Evolutionary conservation across 805 yeast species (phyloP).

Genomic region (Suhomyces faveliae): DNA sequence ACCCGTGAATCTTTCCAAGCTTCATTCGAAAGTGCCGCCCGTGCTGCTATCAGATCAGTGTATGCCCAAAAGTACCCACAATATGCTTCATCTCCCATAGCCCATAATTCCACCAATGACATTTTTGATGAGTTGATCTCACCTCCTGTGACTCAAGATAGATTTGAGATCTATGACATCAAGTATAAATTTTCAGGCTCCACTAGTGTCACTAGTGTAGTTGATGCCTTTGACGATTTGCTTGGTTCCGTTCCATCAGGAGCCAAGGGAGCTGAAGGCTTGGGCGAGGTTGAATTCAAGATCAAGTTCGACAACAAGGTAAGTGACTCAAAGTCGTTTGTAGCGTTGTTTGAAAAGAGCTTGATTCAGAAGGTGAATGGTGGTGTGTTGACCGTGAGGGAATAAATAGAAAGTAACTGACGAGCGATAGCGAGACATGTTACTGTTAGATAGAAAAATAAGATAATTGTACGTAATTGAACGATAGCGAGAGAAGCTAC

Average conservation of each 20-base stretch:
- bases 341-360: slow-evolving; percentile 31
- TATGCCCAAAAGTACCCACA: slow-evolving; percentile 38
- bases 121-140: slow-evolving; percentile 39
- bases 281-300: slow-evolving; percentile 33
- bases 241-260: slow-evolving; percentile 24
- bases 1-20: slow-evolving; percentile 26
- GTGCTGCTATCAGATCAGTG: slow-evolving; percentile 26
- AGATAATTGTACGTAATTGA: too few species aligned
- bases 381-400: slow-evolving; percentile 3
- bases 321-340: slow-evolving; percentile 37
- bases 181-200: slow-evolving; percentile 24
- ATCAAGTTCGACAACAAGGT: slow-evolving; percentile 32
- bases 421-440: too few species aligned
- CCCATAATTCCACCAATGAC: slow-evolving; percentile 20
- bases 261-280: slow-evolving; percentile 6
- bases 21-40: slow-evolving; percentile 31
- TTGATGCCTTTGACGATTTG: slow-evolving; percentile 32
- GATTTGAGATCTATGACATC: slow-evolving; percentile 35
- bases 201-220: not conserved
- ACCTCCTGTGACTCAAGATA: slow-evolving; percentile 32
- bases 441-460: too few species aligned
- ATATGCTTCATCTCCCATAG: slow-evolving; percentile 33
- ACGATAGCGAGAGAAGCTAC: too few species aligned
- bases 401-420: not conserved
- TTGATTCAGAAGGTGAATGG: slow-evolving; percentile 22